A percentile compares a stretch with the other conserved stretches of the same genome.
Evolutionary conservation across 345 rosid genomes (phyloP).

Genomic region (Bruguiera parviflora): DNA sequence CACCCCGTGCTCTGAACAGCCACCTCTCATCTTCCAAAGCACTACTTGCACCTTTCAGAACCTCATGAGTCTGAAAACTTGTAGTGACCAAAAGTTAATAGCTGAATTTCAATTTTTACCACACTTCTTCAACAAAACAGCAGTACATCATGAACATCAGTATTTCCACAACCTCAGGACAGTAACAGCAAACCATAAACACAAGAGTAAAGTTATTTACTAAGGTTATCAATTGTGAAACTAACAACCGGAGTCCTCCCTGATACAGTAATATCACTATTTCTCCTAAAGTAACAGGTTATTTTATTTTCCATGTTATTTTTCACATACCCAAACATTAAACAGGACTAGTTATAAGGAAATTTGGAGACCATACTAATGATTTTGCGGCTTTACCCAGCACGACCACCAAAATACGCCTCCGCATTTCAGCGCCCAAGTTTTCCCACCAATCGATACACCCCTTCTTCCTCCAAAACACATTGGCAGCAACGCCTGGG

Average conservation of each 20-base stretch:
- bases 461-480: slow-evolving; percentile 89
- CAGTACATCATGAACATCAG: not conserved
- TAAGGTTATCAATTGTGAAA: too few species aligned
- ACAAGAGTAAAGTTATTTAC: too few species aligned
- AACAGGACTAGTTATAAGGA: not conserved
- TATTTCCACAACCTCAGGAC: not conserved
- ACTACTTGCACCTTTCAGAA: slow-evolving; percentile 53
- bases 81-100: slow-evolving; percentile 21
- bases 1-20: slow-evolving; percentile 47
- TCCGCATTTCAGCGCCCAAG: slow-evolving; percentile 49
- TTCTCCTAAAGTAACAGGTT: not conserved
- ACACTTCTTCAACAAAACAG: not conserved
- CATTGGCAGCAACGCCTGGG: slow-evolving; percentile 58
- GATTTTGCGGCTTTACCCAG: slow-evolving; percentile 71
- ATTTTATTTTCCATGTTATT: not conserved
- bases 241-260: not conserved
- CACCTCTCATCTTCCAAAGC: slow-evolving; percentile 42
- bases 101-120: not conserved
- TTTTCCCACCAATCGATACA: slow-evolving; percentile 85
- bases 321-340: not conserved
- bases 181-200: slow-evolving; percentile 1
- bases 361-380: slow-evolving; percentile 45
- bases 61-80: slow-evolving; percentile 58
- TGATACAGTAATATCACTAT: not conserved
- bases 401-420: slow-evolving; percentile 39